Base-by-base conservation (phyloP, 176 grass and related monocot species). In the Cenchrus fungigraminus region DNA sequence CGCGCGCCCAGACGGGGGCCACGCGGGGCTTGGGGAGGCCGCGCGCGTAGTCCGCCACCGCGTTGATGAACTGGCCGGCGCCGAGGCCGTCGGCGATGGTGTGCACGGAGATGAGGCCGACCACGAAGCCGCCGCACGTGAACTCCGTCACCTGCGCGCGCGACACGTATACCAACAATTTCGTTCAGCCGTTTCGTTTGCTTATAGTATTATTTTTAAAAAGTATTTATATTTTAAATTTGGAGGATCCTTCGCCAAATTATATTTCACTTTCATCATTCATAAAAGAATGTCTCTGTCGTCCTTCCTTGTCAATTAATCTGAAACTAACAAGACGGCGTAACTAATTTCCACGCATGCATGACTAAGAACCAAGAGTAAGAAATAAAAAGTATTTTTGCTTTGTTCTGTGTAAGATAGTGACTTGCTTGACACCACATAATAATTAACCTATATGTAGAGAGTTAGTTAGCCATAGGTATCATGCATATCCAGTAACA, bases 41-140 rank as follows among this genome's bases (percentile, higher is more conserved):
- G 0, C 93, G 85, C 22, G 97, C 93, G 57, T 91, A 67, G 47
- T 93, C 93, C 1, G 86, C 91, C 15, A 98, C 87, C 57, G 97
- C 91, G 76, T 94, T 96, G 65, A 96, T 82, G 81, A 99, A 90
- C 84, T 96, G 97, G 0, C 85, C 97, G 11, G 97, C 88, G 47
- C 97, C 97, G 0, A 99, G 88, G 0, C 97, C 97, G 57, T 99
- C 97, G 61, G 91, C 88, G 37, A 99, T 90, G 6, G 91, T 91
- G 90, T 96, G 97, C 66, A 96, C 91, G 3, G 93, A 92, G 78
- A 94, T 85, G 2, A 98, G 90, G 0, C 97, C 93, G 51, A 99
- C 86, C 17, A 92, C 89, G 72, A 99, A 99, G 15, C 93, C 88
- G 19, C 97, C 91, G 22, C 91, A 94, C 6, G 61, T 62, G 88